Evolutionary conservation across 2,329 filamentous ascomycete species (phyloP).

Genomic region (Fusarium heterosporum): DNA sequence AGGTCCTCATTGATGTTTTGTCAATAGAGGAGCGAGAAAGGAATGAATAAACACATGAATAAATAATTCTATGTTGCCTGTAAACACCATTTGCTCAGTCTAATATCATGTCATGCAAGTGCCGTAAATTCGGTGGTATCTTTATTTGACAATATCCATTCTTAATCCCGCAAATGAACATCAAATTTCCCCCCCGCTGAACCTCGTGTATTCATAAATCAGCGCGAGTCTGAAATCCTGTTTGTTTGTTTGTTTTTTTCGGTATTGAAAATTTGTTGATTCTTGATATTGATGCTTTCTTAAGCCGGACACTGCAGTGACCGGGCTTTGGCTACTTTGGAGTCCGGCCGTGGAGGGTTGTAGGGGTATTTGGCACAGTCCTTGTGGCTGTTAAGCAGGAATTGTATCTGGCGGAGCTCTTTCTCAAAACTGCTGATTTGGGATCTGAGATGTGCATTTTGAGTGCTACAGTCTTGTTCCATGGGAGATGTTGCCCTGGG

Average conservation of each 20-base stretch:
- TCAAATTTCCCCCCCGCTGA: neutral
- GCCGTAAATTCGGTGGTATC: neutral
- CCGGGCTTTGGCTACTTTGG: neutral
- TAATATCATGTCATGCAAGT: neutral
- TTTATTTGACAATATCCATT: neutral
- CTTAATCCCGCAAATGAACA: neutral
- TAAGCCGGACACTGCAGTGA: neutral
- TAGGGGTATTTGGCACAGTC: neutral
- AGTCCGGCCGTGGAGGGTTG: fast-evolving
- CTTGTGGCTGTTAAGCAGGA: conserved; percentile 6
- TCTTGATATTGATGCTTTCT: fast-evolving
- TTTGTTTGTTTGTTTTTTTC: neutral
- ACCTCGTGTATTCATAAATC: neutral
- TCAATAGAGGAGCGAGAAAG: neutral
- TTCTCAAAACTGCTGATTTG: neutral
- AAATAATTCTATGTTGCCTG: neutral
- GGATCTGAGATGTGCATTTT: neutral
- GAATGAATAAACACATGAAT: neutral
- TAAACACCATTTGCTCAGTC: neutral
- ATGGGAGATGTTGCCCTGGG: neutral
- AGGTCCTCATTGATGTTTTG: neutral
- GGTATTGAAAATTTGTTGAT: too few relatives aligned
- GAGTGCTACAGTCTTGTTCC: neutral
- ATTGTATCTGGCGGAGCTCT: neutral
- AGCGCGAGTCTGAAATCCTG: neutral